phyloP scores from a whole-genome alignment of 768 basidiomycete genomes.

The Tylopilus subfusipes region DNA sequence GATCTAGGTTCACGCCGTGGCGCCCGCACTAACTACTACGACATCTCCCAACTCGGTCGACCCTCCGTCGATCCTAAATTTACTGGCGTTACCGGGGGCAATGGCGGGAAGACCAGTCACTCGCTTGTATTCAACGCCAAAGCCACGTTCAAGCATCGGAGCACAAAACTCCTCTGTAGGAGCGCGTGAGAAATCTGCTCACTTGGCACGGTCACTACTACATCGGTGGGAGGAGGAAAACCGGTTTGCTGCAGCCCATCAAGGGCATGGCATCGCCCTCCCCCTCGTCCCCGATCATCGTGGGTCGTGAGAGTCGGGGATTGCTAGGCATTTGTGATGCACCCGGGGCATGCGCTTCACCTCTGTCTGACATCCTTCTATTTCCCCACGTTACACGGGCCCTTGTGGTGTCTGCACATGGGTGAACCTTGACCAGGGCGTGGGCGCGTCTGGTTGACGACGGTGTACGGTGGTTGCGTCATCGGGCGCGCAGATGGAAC shows the following conservation, averaged over 20 bases:
- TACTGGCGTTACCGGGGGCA: neutral
- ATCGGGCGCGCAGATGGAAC: neutral
- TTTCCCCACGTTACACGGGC: conserved; percentile 18
- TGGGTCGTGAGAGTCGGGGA: conserved; percentile 5
- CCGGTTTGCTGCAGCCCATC: neutral
- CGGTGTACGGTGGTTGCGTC: neutral
- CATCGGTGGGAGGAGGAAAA: neutral
- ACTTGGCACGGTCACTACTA: neutral
- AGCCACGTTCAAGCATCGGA: neutral
- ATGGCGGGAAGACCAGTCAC: neutral
- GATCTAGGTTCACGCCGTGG: neutral
- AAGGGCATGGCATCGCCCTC: neutral
- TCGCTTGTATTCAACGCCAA: neutral
- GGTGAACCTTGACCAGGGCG: conserved; percentile 2
- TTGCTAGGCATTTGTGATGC: neutral
- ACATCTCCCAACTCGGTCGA: neutral
- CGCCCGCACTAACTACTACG: neutral
- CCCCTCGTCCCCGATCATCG: neutral
- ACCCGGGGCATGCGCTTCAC: neutral
- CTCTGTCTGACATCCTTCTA: neutral
- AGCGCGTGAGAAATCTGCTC: neutral
- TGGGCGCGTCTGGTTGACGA: conserved; percentile 1
- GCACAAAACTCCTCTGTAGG: neutral
- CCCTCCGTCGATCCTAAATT: neutral
- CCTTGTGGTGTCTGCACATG: neutral